Evolutionary conservation across 2,329 filamentous ascomycete species (phyloP).

Genomic region (Claviceps sp.): DNA sequence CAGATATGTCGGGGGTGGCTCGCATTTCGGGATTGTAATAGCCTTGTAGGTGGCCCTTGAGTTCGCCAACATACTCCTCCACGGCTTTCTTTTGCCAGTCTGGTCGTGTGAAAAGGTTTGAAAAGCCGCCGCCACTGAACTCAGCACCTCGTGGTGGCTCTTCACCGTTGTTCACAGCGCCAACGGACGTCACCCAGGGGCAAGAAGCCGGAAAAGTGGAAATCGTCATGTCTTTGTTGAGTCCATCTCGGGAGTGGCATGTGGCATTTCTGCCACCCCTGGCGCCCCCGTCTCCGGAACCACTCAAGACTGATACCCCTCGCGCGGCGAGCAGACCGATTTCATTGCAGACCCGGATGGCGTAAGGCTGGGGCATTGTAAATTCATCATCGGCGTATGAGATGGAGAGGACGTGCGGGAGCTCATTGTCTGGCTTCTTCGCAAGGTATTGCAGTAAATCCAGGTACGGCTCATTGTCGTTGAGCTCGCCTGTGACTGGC

Average conservation of each 20-base stretch:
- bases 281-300: constrained; percentile 37
- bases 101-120: constrained; percentile 32
- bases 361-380: constrained; percentile 37
- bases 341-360: constrained; percentile 36
- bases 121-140: constrained; percentile 41
- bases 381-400: constrained; percentile 48
- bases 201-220: constrained; percentile 53
- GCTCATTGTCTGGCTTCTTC: constrained; percentile 23
- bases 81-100: constrained; percentile 31
- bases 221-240: constrained; percentile 39
- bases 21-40: constrained; percentile 33
- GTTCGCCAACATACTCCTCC: constrained; percentile 22
- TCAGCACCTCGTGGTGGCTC: constrained; percentile 26
- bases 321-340: constrained; percentile 40
- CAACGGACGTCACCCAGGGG: constrained; percentile 54
- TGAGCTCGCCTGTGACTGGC: constrained; percentile 14
- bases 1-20: constrained; percentile 37
- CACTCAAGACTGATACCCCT: constrained; percentile 36
- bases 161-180: constrained; percentile 34
- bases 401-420: constrained; percentile 43
- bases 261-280: constrained; percentile 30
- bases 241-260: constrained; percentile 47
- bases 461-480: constrained; percentile 43
- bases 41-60: constrained; percentile 28
- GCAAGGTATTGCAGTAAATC: constrained; percentile 39